Conservation (phyloP, 169 alveolate genomes). For the Pseudocohnilembus persalinus region DNA sequence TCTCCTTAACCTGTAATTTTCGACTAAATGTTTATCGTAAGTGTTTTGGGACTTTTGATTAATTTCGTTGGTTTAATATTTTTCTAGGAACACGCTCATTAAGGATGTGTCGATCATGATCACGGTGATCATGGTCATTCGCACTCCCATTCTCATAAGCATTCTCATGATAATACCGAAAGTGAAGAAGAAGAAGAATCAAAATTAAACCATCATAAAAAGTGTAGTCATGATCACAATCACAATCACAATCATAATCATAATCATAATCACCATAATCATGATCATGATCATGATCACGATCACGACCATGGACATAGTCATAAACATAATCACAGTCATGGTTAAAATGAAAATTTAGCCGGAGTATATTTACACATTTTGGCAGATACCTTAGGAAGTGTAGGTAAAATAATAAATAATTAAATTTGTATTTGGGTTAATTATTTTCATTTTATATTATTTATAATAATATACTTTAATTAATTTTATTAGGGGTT, state of each 20-base stretch:
- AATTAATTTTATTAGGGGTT: constrained; percentile 30
- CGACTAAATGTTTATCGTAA: constrained; percentile 75
- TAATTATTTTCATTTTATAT: too few species aligned
- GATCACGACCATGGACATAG: constrained; percentile 28
- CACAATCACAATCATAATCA: constrained; percentile 1
- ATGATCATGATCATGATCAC: constrained; percentile 8
- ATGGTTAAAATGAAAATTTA: constrained; percentile 72
- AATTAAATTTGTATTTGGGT: background rate
- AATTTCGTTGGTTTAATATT: constrained; percentile 81
- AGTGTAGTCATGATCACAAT: background rate
- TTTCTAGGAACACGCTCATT: constrained; percentile 77
- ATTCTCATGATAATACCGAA: background rate
- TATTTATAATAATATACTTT: background rate
- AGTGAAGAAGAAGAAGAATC: constrained; percentile 6
- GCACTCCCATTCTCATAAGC: background rate
- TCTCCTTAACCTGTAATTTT: constrained; percentile 75
- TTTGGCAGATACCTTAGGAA: constrained; percentile 88
- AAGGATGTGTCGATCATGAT: constrained; percentile 29
- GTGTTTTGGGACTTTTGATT: constrained; percentile 79
- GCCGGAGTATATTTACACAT: constrained; percentile 84
- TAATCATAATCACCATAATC: constrained; percentile 19
- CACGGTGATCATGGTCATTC: constrained; percentile 17
- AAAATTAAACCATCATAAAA: too few species aligned
- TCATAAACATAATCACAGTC: constrained; percentile 2
- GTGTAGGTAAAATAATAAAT: constrained; percentile 63